These are phyloP conservation scores for Pythium chondricola DNA, from an alignment of 352 stramenopile genomes.

Conservation along the genomic window DNA sequence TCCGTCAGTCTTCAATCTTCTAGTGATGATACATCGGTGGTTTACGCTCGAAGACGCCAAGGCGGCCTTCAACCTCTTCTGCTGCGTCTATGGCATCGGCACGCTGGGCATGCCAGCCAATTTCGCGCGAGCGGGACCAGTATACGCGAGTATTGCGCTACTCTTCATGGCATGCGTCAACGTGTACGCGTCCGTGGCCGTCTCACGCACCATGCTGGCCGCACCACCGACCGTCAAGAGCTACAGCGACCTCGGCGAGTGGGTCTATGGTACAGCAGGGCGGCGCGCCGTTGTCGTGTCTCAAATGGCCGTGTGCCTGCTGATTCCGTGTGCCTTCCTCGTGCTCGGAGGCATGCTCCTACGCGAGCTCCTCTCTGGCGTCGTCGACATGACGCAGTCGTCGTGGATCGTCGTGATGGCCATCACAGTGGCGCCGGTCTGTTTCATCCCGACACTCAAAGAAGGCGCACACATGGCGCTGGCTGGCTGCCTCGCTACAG, in stretches of 20 bases:
- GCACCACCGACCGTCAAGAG: conserved; percentile 25
- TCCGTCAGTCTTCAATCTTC: too few species aligned
- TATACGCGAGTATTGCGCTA: conserved; percentile 18
- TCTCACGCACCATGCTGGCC: conserved; percentile 26
- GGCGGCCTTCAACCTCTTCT: conserved; percentile 24
- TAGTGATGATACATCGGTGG: too few species aligned
- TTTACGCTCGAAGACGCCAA: conserved; percentile 29
- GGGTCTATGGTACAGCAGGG: conserved; percentile 20
- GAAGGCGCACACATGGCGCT: conserved; percentile 23
- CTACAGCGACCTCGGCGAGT: conserved; percentile 33
- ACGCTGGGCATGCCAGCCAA: conserved; percentile 34
- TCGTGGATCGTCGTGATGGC: conserved; percentile 33
- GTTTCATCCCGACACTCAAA: conserved; percentile 29
- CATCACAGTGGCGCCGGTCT: conserved; percentile 20
- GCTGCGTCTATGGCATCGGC: conserved; percentile 32
- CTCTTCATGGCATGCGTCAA: conserved; percentile 32
- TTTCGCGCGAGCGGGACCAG: conserved; percentile 25
- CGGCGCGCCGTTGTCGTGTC: conserved; percentile 21
- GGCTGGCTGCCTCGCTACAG: conserved; percentile 27
- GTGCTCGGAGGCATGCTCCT: conserved; percentile 25
- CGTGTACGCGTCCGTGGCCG: conserved; percentile 24
- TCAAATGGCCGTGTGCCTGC: conserved; percentile 19
- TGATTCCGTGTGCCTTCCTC: conserved; percentile 24
- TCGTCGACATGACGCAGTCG: conserved; percentile 8
- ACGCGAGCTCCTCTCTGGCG: conserved; percentile 18